Evolutionary conservation across 2,329 filamentous ascomycete species (phyloP), one percentile per base, ranked within the genome.

Genomic region (Microdochium trichocladiopsis): DNA sequence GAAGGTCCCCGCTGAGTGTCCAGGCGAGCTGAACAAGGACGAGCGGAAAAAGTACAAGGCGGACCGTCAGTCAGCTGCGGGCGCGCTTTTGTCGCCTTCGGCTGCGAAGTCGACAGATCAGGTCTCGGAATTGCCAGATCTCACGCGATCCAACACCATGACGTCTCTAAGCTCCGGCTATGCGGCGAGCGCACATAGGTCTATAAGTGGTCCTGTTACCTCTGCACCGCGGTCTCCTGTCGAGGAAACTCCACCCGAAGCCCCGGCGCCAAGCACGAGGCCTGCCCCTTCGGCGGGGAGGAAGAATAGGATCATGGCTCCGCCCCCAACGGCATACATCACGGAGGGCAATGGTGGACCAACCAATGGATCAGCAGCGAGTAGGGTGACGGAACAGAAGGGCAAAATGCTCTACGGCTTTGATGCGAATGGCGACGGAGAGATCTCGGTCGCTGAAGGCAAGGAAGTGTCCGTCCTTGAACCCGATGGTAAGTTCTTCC

Each of bases 1-100:
- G 87, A 99, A 97, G 71, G 94, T 97, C 0, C 91, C 94, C 0
- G 88, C 94, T 8, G 90, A 96, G 65, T 99, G 94, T 64, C 94
- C 94, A 0, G 94, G 94, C 49, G 94, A 97, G 65, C 84, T 94
- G 65, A 86, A 79, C 57, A 99, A 97, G 70, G 94, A 97, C 56
- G 92, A 96, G 62, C 92, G 86, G 73, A 99, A 96, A 76, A 95
- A 92, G 63, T 78, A 95, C 60, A 97, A 97, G 70, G 79, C 80
- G 43, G 87, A 92, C 66, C 82, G 92, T 55, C 93, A 97, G 70
- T 86, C 88, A 54, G 78, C 85, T 4, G 87, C 92, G 12, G 88
- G 86, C 62, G 72, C 82, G 28, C 66, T 80, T 23, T 66, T 82
- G 6, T 74, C 73, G 41, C 74, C 80, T 1, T 68, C 69, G 21